These are phyloP conservation scores for Hymenoscyphus fructigenus DNA, from an alignment of 2,329 filamentous ascomycete species.

Conservation along the genomic window DNA sequence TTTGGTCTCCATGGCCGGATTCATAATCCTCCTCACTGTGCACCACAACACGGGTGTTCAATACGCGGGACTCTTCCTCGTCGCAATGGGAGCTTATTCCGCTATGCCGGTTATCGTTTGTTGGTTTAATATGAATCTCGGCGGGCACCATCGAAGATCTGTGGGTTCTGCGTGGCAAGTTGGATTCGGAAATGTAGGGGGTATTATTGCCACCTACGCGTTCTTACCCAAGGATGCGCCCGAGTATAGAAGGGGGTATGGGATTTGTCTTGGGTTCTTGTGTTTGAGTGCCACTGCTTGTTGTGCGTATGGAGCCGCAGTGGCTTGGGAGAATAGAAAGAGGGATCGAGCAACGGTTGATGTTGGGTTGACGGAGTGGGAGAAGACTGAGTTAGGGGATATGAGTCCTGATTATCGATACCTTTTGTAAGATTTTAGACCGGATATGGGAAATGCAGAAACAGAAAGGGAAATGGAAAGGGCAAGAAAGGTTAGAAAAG, in stretches of 20 bases:
- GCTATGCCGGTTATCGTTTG: conserved; percentile 88
- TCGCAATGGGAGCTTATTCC: conserved; percentile 76
- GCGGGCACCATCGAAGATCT: conserved; percentile 67
- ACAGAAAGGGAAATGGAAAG: background rate
- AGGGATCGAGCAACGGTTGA: conserved; percentile 49
- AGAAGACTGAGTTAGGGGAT: conserved; percentile 50
- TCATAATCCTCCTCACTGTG: conserved; percentile 70
- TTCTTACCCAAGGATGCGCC: conserved; percentile 69
- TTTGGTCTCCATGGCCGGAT: conserved; percentile 68
- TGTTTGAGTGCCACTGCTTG: conserved; percentile 64
- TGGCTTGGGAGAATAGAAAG: conserved; percentile 59
- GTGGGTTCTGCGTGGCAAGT: conserved; percentile 76
- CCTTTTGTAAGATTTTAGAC: background rate
- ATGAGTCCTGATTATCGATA: conserved; percentile 6
- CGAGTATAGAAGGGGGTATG: conserved; percentile 69
- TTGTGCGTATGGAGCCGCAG: conserved; percentile 57
- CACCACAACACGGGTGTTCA: conserved; percentile 66
- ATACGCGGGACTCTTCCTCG: conserved; percentile 79
- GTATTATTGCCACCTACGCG: conserved; percentile 73
- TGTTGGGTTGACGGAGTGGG: conserved; percentile 55
- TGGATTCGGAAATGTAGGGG: conserved; percentile 76
- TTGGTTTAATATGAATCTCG: conserved; percentile 80
- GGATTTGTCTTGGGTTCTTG: conserved; percentile 73
- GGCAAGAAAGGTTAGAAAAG: background rate
- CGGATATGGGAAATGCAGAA: background rate